Evolutionary conservation across 805 yeast genomes (phyloP).

Genomic region (Yarrowia sp.): DNA sequence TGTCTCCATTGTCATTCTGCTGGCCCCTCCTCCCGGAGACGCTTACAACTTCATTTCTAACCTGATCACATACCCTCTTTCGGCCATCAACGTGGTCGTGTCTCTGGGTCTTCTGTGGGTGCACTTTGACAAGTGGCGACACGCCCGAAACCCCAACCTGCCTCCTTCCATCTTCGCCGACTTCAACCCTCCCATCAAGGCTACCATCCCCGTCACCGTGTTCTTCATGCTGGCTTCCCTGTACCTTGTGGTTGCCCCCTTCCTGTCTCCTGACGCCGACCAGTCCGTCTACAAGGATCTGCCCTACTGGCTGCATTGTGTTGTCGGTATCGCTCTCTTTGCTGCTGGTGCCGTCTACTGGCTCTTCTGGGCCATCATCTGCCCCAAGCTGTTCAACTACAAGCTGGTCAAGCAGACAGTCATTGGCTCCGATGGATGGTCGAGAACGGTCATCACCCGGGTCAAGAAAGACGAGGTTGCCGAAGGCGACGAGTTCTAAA

Average conservation of each 20-base stretch:
- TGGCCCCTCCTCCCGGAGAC: conserved; percentile 88
- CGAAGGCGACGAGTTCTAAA: conserved; percentile 17
- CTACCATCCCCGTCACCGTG: conserved; percentile 65
- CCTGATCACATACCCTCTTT: conserved; percentile 80
- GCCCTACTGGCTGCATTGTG: conserved; percentile 83
- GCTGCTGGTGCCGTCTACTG: conserved; percentile 68
- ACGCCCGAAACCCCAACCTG: conserved; percentile 29
- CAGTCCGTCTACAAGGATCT: conserved; percentile 71
- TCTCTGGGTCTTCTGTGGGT: conserved; percentile 68
- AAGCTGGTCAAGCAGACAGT: conserved; percentile 20
- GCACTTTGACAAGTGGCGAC: conserved; percentile 57
- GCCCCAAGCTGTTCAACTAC: conserved; percentile 55
- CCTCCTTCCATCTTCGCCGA: conserved; percentile 45
- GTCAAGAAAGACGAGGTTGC: conserved; percentile 25
- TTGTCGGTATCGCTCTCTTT: conserved; percentile 78
- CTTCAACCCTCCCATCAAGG: conserved; percentile 78
- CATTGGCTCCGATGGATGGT: conserved; percentile 40
- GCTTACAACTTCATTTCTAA: conserved; percentile 83
- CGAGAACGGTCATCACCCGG: conserved; percentile 28
- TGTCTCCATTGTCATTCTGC: conserved; percentile 72
- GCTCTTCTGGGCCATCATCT: conserved; percentile 64
- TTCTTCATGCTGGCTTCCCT: conserved; percentile 72
- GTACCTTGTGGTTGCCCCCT: conserved; percentile 77
- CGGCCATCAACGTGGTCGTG: conserved; percentile 72
- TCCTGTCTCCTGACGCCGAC: conserved; percentile 72